Conservation (phyloP, 768 basidiomycete species). For the Trametes sanguinea region DNA sequence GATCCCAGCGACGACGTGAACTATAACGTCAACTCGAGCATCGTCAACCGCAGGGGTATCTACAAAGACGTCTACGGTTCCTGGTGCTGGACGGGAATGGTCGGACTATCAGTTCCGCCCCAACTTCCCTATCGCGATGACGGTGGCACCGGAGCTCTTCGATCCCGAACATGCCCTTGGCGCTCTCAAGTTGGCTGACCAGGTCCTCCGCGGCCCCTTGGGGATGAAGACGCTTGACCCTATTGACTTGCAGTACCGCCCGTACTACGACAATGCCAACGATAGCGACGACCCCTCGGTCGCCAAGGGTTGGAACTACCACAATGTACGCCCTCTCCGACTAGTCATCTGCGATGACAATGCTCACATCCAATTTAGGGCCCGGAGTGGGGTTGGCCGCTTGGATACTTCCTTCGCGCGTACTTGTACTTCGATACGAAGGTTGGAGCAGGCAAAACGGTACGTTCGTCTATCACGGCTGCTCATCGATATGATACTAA, state of each 20-base stretch:
- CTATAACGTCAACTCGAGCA: conserved; percentile 65
- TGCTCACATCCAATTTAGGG: too few relatives aligned
- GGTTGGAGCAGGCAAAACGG: conserved; percentile 67
- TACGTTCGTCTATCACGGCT: conserved; percentile 37
- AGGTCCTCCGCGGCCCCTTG: conserved; percentile 79
- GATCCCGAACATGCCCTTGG: conserved; percentile 75
- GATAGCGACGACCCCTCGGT: conserved; percentile 80
- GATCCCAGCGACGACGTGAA: conserved; percentile 71
- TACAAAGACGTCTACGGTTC: conserved; percentile 99
- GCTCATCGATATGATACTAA: not conserved
- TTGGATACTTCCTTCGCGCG: conserved; percentile 94
- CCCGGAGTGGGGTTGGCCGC: conserved; percentile 94
- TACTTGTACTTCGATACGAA: conserved; percentile 85
- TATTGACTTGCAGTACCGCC: conserved; percentile 83
- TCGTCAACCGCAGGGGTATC: conserved; percentile 90
- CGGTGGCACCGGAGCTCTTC: conserved; percentile 95
- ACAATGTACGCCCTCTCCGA: conserved; percentile 68
- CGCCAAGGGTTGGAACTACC: conserved; percentile 95
- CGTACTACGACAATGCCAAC: conserved; percentile 91
- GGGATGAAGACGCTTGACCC: conserved; percentile 98
- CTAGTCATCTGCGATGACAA: too few relatives aligned
- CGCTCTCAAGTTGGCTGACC: conserved; percentile 79
- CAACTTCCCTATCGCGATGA: conserved; percentile 96
- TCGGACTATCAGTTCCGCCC: conserved; percentile 94
- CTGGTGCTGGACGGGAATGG: conserved; percentile 86